Base-by-base conservation (phyloP, 805 yeast species). In the Cyberlindnera mississippiensis region DNA sequence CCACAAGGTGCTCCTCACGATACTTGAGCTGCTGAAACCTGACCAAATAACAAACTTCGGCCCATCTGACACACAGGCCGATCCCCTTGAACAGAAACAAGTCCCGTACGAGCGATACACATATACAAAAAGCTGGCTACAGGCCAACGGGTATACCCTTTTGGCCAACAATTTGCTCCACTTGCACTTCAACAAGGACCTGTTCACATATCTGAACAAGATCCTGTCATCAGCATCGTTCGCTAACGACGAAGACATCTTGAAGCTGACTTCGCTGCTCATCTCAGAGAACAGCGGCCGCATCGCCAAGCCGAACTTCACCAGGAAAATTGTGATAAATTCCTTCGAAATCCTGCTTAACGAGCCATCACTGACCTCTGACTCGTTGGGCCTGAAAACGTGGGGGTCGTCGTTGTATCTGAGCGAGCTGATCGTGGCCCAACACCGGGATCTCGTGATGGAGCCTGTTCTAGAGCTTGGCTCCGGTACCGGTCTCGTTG, bases 321-420 rank as follows among this genome's bases (percentile, higher is more conserved):
- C 71, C 2, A 67, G 98, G 35, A 71, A 68, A 33, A 78, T 91
- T 9, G 60, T 86, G 2, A 64, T 67, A 0, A 62, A 63, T 4
- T 55, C 73, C 18, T 46, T 52, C 0, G 52, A 50, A 2, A 60
- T 63, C 3, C 46, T 52, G 18, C 61, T 91, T 22, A 71, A 72
- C 44, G 99, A 91, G 56, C 98, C 98, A 0, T 79, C 95, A 0
- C 66, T 91, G 46, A 86, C 96, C 0, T 76, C 79, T 29, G 99
- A 93, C 61, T 85, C 83, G 47, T 65, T 93, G 17, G 99, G 99
- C 0, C 70, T 88, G 59, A 88, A 91, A 48, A 91, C 99, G 0
- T 91, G 99, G 99, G 99, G 98, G 0, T 85, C 97, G 0, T 79
- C 97, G 0, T 64, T 85, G 19, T 72, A 87, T 6, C 64, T 93